Base-by-base conservation (phyloP, 345 rosid genomes). In the Viola odorata region DNA sequence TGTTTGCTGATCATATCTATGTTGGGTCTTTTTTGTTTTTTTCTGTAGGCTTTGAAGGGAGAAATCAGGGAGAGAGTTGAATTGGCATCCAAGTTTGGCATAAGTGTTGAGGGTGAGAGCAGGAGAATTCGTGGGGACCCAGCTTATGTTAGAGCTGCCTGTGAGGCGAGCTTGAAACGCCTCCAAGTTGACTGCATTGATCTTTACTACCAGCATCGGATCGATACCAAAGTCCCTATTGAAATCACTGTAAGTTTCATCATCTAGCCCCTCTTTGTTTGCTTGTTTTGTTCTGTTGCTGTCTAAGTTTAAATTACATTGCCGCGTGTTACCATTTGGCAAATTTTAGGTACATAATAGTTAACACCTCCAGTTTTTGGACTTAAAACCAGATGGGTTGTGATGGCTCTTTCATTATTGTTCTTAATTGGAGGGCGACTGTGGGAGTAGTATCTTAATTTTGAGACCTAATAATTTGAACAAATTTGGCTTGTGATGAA, bases 131-230 rank as follows among this genome's bases (percentile, higher is more conserved):
- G 14, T 14, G 61, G 61, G 8, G 61, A 58, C 15, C 61, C 61
- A 3, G 61, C 61, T 12, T 16, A 1, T 57, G 60, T 57, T 8
- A 39, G 47, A 11, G 47, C 47, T 57, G 47, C 45, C 41, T 40
- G 60, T 40, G 45, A 57, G 47, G 47, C 45, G 12, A 39, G 36
- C 37, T 41, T 6, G 47, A 12, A 39, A 12, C 60, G 47, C 5
- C 23, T 41, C 9, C 37, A 3, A 7, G 49, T 58, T 42, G 12
- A 16, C 3, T 84, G 66, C 95, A 84, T 69, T 50, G 73, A 62
- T 51, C 73, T 69, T 37, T 69, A 69, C 41, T 61, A 61, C 45
- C 73, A 69, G 10, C 73, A 69, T 44, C 67, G 73, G 9, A 4
- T 62, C 10, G 73, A 68, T 23, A 68, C 55, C 48, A 8, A 4